Evolutionary conservation across 1,284 basidiomycete genomes (phyloP), one percentile per base, ranked within the genome.

Genomic region (Cryptococcus sp.): DNA sequence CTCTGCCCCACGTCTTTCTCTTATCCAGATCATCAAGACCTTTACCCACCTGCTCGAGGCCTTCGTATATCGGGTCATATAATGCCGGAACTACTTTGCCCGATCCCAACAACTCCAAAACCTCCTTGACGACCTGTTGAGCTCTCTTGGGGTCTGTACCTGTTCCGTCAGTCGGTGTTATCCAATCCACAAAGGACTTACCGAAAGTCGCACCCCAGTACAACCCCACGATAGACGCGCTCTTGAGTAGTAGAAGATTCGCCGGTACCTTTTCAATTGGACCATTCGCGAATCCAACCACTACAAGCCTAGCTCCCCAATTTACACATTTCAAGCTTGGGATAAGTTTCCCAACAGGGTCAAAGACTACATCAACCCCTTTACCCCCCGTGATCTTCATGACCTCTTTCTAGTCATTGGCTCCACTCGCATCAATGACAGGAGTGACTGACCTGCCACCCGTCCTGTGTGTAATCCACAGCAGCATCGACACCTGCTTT

Each of bases 1-100:
- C 88, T 73, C 98, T 98, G 1, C 93, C 94, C 88, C 90, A 98
- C 2, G 91, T 94, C 76, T 90, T 84, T 53, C 94, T 78, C 49
- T 80, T 79, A 64, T 91, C 78, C 25, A 82, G 65, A 59, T 78
- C 80, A 41, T 67, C 60, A 46, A 82, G 58, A 1, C 77, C 81
- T 41, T 72, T 57, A 1, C 76, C 85, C 11, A 98, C 76, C 3
- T 82, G 82, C 31, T 78, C 77, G 11, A 98, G 78, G 0, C 90
- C 93, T 53, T 77, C 75, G 74, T 85, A 96, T 2, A 86, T 69
- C 49, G 84, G 80, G 10, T 83, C 78, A 66, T 88, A 97, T 7
- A 85, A 78, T 2, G 90, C 79, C 0, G 92, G 90, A 50, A 80
- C 81, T 23, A 86, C 78, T 54, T 81, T 80, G 3, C 83, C 84